Conservation (phyloP, 768 basidiomycete genomes). For the Termitomyces titanicus region DNA sequence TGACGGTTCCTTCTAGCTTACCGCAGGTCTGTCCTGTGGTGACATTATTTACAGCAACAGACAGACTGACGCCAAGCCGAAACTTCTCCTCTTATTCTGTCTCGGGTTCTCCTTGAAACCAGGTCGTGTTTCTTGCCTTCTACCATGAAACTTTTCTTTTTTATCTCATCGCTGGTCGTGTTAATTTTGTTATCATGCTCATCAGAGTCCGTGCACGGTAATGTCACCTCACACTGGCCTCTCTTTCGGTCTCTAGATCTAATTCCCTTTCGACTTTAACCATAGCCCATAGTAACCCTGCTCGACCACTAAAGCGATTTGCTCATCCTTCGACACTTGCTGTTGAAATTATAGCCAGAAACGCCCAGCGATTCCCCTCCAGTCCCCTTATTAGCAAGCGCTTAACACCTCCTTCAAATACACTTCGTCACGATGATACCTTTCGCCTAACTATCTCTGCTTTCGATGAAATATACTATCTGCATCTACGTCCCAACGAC, state of each 20-base stretch:
- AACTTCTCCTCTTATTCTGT: slow-evolving; percentile 8
- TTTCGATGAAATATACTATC: slow-evolving; percentile 60
- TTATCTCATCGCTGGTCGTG: slow-evolving; percentile 43
- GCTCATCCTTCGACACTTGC: slow-evolving; percentile 47
- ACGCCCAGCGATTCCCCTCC: slow-evolving; percentile 17
- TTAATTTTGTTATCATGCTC: slow-evolving; percentile 32
- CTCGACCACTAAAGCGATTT: slow-evolving; percentile 45
- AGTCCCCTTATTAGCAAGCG: slow-evolving; percentile 29
- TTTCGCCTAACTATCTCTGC: slow-evolving; percentile 68
- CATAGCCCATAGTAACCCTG: slow-evolving; percentile 45
- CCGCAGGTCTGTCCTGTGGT: slow-evolving; percentile 12
- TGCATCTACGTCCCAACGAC: slow-evolving; percentile 77
- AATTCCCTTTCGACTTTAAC: neutral
- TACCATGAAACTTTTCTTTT: slow-evolving; percentile 31
- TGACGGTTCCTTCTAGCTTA: neutral
- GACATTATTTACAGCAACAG: slow-evolving; percentile 3
- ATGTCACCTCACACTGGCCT: slow-evolving; percentile 2
- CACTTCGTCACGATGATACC: slow-evolving; percentile 63
- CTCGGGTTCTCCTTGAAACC: slow-evolving; percentile 9
- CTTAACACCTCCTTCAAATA: slow-evolving; percentile 34
- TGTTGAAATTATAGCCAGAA: slow-evolving; percentile 56
- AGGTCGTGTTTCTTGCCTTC: slow-evolving; percentile 26
- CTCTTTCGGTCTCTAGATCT: slow-evolving; percentile 3
- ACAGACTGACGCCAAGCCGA: slow-evolving; percentile 22
- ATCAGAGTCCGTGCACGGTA: slow-evolving; percentile 28